Evolutionary conservation across 306 rosid species (phyloP), one percentile per base, ranked within the genome.

Genomic region (Betula pendula): DNA sequence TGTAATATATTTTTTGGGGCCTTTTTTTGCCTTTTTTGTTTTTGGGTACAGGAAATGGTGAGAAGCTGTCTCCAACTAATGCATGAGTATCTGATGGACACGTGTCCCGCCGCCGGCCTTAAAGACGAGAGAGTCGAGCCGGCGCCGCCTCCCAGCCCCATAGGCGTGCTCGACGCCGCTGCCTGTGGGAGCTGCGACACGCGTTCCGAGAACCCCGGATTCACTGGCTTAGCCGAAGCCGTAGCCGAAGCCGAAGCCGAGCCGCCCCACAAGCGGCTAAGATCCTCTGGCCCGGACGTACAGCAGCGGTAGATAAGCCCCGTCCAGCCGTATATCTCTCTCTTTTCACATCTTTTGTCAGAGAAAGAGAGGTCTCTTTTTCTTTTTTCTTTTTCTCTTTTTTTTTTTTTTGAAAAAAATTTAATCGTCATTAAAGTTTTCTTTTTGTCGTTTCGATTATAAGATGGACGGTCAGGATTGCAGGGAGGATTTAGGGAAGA

Each of bases 11-110:
- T 15, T 25, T 10, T 5, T 71, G 19, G 14, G 63, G 66, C 17
- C 53, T 40, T 73, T 75, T 53, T 52, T 49, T n/a, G 25, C 11
- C 55, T 31, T 59, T 75, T 87, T 69, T 73, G 80, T 48, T 16
- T 56, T 75, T 51, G 72, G 82, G 81, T 56, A 78, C 89, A 90
- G 97, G 96, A 86, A 81, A 89, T 78, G 90, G 91, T 89, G 75
- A 86, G 85, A 83, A 81, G 91, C 92, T 92, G 97, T 89, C 92
- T 85, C 71, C 96, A 89, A 87, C 91, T 92, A 29, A 92, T 92
- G 97, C 86, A 84, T 71, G 86, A 82, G 84, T 76, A 87, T 58
- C 76, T 90, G 75, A 56, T 84, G 14, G 94, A 82, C 97, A 85
- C 90, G 89, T 90, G 96, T 83, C 83, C 74, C 2, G 24, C 78